Conservation (phyloP, 2,329 filamentous ascomycete species). For the Penicillium sp. region DNA sequence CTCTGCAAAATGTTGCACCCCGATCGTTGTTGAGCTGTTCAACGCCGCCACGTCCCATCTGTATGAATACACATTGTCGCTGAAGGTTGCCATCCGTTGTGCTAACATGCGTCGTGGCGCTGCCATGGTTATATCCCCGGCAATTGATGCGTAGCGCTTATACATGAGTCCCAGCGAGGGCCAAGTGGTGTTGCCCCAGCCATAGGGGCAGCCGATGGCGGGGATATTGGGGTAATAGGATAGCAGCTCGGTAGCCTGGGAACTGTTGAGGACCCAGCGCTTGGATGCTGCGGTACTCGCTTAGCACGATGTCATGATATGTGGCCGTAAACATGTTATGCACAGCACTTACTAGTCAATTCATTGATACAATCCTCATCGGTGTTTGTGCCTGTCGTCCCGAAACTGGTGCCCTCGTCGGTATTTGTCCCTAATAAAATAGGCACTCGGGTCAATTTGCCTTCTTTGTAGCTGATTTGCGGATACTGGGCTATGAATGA, state of each 20-base stretch:
- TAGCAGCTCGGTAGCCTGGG: conserved; percentile 39
- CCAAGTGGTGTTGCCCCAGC: conserved; percentile 33
- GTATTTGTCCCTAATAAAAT: conserved; percentile 62
- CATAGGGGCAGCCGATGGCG: conserved; percentile 46
- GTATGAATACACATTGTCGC: conserved; percentile 23
- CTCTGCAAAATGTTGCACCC: conserved; percentile 31
- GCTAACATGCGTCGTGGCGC: conserved; percentile 29
- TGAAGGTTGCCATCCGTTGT: conserved; percentile 21
- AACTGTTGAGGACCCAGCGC: conserved; percentile 26
- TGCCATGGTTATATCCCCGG: conserved; percentile 28
- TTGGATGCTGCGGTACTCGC: conserved; percentile 17
- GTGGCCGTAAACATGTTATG: not conserved
- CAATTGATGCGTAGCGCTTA: conserved; percentile 31
- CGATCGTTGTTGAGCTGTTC: conserved; percentile 25
- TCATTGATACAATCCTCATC: conserved; percentile 49
- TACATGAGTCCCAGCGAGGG: conserved; percentile 25
- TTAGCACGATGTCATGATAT: conserved; percentile 10
- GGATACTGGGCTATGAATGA: conserved; percentile 55
- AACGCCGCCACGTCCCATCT: conserved; percentile 30
- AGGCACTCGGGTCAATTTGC: conserved; percentile 61
- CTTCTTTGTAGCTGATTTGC: conserved; percentile 53
- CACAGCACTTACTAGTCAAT: conserved; percentile 18
- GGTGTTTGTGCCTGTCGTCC: conserved; percentile 51
- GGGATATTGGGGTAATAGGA: conserved; percentile 52
- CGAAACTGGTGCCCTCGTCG: conserved; percentile 62